Base-by-base conservation (phyloP, 352 stramenopile species). In the Phytophthora capsici region DNA sequence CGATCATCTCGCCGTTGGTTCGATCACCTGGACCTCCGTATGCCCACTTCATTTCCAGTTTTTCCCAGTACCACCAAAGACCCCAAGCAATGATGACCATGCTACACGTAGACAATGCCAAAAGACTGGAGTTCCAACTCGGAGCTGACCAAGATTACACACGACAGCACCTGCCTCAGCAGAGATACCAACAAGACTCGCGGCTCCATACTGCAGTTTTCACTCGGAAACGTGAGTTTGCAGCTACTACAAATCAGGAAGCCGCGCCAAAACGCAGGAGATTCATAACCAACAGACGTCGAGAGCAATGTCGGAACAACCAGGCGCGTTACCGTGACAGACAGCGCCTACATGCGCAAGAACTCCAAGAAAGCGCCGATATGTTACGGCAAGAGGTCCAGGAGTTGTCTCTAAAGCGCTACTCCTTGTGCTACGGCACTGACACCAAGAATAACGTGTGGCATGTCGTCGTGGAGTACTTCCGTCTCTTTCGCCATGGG, bases 321-420 rank as follows among this genome's bases (percentile, higher is more conserved):
- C 76, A 81, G 46, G 76, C 66, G n/a, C 58, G 60, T 16, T 84
- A 81, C 50, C 72, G 75, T 30, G 66, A 67, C 16, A 70, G 70
- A 37, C 68, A 79, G 26, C 60, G 45, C 9, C 37, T 44, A 4
- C 50, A 60, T 20, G 30, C 36, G 3, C n/a, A 38, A 2, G 46
- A 69, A 2, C 46, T 74, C 2, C 50, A 74, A 32, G 13, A 57
- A 19, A 41, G 26, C 23, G 62, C 72, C 12, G 20, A 41, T 22
- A 9, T 41, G 5, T 54, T 80, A 0, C 63, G 51, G 10, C 30
- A 66, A 14, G 48, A 77, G 17, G 54, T 79, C 12, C 22, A 63
- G 4, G 34, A 54, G 20, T 46, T 67, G 28, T 20, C 30, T 16
- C 1, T 45, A 7, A 19, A 59, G 25, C 50, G 51, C 20, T 30